Conservation (phyloP, 2,329 filamentous ascomycete species). For the Paecilomyces formosus region DNA sequence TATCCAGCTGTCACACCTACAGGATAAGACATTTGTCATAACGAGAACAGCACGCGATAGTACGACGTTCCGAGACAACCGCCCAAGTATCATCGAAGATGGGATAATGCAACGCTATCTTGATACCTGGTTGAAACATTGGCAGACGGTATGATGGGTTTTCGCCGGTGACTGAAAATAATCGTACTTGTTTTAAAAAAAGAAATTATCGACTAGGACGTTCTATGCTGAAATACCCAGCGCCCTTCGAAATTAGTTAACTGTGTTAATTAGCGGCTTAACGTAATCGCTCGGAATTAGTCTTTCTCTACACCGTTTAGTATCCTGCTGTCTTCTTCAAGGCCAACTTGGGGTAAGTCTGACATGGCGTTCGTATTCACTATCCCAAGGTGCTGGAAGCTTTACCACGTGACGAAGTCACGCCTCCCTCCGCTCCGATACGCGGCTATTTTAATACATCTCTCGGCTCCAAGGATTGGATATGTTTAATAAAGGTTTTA, state of each 20-base stretch:
- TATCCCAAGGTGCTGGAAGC: not conserved
- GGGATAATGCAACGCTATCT: slow-evolving; percentile 22
- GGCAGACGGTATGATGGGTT: slow-evolving; percentile 7
- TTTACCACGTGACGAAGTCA: not conserved
- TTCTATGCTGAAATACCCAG: no score
- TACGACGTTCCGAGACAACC: slow-evolving; percentile 17
- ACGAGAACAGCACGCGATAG: slow-evolving; percentile 22
- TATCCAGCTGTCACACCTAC: not conserved
- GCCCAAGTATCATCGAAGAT: slow-evolving; percentile 21
- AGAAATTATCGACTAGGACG: not conserved
- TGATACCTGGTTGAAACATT: slow-evolving; percentile 20
- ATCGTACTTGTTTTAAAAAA: no score
- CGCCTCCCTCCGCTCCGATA: not conserved
- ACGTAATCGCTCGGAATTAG: no score
- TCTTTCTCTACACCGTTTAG: no score
- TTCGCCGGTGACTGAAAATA: no score
- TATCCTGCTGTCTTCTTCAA: no score
- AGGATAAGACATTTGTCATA: slow-evolving; percentile 14
- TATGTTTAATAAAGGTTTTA: not conserved
- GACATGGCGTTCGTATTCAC: not conserved
- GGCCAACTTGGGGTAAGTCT: not conserved
- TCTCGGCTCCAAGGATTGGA: not conserved
- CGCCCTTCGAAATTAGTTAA: no score
- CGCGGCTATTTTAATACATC: not conserved
- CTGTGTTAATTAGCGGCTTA: no score